Evolutionary conservation across 1,139 yeast species (phyloP).

Genomic region (Magnusiomyces suaveolens): DNA sequence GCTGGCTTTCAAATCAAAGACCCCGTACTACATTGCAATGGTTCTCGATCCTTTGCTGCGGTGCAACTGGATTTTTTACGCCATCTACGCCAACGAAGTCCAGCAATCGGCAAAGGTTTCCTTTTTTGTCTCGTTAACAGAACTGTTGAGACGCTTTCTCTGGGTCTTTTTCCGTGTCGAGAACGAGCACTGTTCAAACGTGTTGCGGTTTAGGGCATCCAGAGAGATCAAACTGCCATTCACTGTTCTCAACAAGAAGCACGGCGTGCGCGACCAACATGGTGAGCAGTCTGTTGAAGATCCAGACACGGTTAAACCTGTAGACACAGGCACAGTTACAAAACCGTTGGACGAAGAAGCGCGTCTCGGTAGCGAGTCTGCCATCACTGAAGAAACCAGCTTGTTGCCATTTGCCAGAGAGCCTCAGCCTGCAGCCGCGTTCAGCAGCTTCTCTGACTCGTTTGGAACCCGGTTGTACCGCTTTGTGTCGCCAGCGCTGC

Average conservation of each 20-base stretch:
- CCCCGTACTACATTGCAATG: conserved; percentile 66
- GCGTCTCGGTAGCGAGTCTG: conserved; percentile 11
- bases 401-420: conserved; percentile 30
- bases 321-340: conserved; percentile 22
- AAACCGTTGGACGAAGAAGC: conserved; percentile 1
- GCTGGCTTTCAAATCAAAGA: conserved; percentile 50
- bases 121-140: conserved; percentile 74
- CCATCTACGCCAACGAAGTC: conserved; percentile 55
- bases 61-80: conserved; percentile 86
- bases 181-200: conserved; percentile 90
- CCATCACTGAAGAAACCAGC: conserved; percentile 24
- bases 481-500: conserved; percentile 34
- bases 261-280: neutral
- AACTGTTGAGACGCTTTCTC: conserved; percentile 65
- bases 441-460: conserved; percentile 5
- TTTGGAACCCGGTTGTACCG: conserved; percentile 18
- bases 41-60: conserved; percentile 61
- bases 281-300: conserved; percentile 22
- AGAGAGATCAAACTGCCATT: conserved; percentile 83
- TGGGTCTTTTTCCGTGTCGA: conserved; percentile 93
- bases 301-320: conserved; percentile 47
- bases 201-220: conserved; percentile 71
- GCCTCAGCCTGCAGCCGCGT: conserved; percentile 11
- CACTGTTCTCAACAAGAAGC: conserved; percentile 32
- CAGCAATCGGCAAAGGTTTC: conserved; percentile 90